phyloP scores from a whole-genome alignment of 75 land plant species.

The Sequoiadendron giganteum region DNA sequence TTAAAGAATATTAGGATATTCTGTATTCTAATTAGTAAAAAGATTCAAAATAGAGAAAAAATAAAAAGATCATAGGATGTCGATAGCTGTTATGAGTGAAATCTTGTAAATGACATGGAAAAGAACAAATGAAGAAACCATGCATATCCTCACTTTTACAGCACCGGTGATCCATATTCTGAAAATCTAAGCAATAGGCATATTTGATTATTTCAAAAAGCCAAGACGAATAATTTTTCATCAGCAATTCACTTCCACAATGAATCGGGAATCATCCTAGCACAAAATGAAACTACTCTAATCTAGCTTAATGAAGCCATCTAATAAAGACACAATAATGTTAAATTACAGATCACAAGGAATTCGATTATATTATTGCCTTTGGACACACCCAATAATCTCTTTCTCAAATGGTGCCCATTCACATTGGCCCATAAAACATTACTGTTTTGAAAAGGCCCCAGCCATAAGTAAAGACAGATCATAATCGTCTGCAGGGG shows the following conservation, averaged over 20 bases:
- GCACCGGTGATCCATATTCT: background rate
- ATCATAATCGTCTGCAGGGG: background rate
- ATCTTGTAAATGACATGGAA: background rate
- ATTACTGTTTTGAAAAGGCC: constrained; percentile 2
- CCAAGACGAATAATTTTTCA: background rate
- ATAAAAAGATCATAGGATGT: too few species aligned
- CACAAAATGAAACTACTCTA: background rate
- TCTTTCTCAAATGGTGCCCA: background rate
- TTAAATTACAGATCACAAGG: background rate
- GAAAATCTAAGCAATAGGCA: background rate
- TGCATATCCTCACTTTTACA: background rate
- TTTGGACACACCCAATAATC: background rate
- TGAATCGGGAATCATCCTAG: background rate
- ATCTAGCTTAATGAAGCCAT: background rate
- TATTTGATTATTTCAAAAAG: background rate
- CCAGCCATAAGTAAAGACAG: background rate
- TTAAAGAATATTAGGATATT: too few species aligned
- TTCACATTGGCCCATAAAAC: background rate
- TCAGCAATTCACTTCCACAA: background rate
- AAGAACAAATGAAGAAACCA: background rate
- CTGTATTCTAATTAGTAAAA: background rate
- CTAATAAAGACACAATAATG: background rate
- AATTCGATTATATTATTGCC: background rate
- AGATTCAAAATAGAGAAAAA: too few species aligned
- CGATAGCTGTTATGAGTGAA: background rate